Base-by-base conservation (phyloP, 139 green algal species). In the Axilococcus clingmanii region DNA sequence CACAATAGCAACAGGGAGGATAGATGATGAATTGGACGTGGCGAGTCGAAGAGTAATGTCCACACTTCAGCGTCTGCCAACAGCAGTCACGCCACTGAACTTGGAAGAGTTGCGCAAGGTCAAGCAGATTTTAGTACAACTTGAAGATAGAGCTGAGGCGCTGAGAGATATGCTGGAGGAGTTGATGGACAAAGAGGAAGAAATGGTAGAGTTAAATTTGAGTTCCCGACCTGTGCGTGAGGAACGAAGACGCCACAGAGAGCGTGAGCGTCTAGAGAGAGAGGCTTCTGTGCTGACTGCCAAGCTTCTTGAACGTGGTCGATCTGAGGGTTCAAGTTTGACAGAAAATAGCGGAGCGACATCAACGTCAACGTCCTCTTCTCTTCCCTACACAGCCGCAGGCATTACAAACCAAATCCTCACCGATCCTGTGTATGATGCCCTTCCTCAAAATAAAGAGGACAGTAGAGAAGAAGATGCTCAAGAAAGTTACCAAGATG, bases 151-250 rank as follows among this genome's bases (percentile, higher is more conserved):
- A 66, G 75, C 79, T 11, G 81, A 88, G 41, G 77, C 57, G 19
- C 56, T 87, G 40, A 81, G 79, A 24, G 72, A 90, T 55, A 61
- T 93, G 77, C 65, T 95, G 44, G 78, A 92, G 54, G 83, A 94
- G 64, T 52, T 96, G 32, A 84, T 96, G 80, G 87, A 96, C 40
- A 87, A 96, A 58, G 84, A 94, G 66, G 87, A 96, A 43, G 87
- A 96, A 65, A 54, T 95, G 56, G 59, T 71, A 8, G 78, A 94
- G 56, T 65, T 96, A 32, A 94, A 94, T 69, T 72, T 96, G 19
- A 85, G 57, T 63, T 88, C 66, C 45, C 64, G 83, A 1, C 83
- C 82, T 12, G 56, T 66, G 25, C 57, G 63, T 3, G 83, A 95
- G 64, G 85, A 94, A 65, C 58, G 71, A 27, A 66, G 75, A 12